Base-by-base conservation (phyloP, 805 yeast species). In the Saccharomycopsis babjevae region DNA sequence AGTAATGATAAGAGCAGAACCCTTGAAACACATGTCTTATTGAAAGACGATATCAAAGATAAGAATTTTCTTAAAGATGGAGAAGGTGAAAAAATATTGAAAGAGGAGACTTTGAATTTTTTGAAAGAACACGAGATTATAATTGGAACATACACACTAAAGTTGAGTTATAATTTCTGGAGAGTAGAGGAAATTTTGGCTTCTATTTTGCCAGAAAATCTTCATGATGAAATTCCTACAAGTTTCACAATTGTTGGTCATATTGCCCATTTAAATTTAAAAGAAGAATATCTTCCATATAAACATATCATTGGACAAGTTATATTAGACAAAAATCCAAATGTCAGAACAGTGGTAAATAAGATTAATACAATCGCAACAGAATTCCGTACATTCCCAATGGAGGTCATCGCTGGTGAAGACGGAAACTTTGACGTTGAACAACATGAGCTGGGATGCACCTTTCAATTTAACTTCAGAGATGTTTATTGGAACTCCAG, bases 401-500 rank as follows among this genome's bases (percentile, higher is more conserved):
- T 94, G 98, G 89, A 92, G 64, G 85, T 96, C 0, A 77, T 94
- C 58, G 99, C 98, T 0, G 98, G 99, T 7, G 84, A 82, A 61
- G 98, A 97, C 0, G 98, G 98, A 6, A 82, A 88, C 66, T 82
- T 88, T 64, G 70, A 82, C 42, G 99, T 93, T 16, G 88, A 88
- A 65, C 97, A 93, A 72, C 82, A 79, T 64, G 99, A 94, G 71
- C 83, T 92, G 62, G 89, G 89, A 40, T 93, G 99, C 75, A 72
- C 76, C 11, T 94, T 94, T 74, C 81, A 76, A 56, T 93, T 94
- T 72, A 97, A 94, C 69, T 94, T 96, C 71, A 82, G 89, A 62
- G 88, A 89, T 69, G 99, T 96, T 5, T 94, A 96, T 73, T 94
- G 99, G 99, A 94, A 94, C 71, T 89, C 97, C 16, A 81, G 99